Evolutionary conservation across 495 filamentous ascomycete species (phyloP), one percentile per base, ranked within the genome.

Genomic region (Penicillium maclennaniae): DNA sequence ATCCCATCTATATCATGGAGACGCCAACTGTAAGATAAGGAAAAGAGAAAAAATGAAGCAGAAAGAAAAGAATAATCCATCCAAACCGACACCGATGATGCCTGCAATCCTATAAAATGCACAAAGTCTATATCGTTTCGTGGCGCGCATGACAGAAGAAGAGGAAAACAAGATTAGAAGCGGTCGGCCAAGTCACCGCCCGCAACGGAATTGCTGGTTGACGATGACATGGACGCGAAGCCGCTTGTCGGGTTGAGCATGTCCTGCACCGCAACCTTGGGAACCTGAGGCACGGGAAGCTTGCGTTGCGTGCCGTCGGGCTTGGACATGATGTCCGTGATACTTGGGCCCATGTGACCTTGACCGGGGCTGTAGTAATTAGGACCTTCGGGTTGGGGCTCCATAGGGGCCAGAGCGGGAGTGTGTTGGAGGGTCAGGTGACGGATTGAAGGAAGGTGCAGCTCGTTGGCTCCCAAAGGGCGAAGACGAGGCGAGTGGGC

Each of bases 401-500:
- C 93, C 83, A 98, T 91, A 1, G 93, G 93, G 12, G 91, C 88
- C 49, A 97, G 75, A 0, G 91, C 89, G 4, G 93, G 93, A n/a
- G 87, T 86, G 64, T 91, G 89, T 45, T 91, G 86, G 36, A 97
- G 75, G 14, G 89, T 87, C 40, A 97, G 74, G 59, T 92, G 88
- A 44, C 93, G 87, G 59, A 98, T 87, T n/a, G 84, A 86, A 7
- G 93, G 92, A 31, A 97, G 78, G 49, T 88, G 86, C 56, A 88
- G 69, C 67, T 91, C 88, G 56, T 75, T 82, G 58, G 76, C 66
- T 28, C 83, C 83, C 53, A 85, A 79, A 6, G 93, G 93, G 46
- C 88, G 84, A 47, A 98, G 77, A 26, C 93, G 89, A 19, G 93
- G 93, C 6, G 95, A 97, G 73, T 97, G 93, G 26, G 91, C 91